Base-by-base conservation (phyloP, 2,329 filamentous ascomycete species). In the Sclerotinia sclerotiorum region DNA sequence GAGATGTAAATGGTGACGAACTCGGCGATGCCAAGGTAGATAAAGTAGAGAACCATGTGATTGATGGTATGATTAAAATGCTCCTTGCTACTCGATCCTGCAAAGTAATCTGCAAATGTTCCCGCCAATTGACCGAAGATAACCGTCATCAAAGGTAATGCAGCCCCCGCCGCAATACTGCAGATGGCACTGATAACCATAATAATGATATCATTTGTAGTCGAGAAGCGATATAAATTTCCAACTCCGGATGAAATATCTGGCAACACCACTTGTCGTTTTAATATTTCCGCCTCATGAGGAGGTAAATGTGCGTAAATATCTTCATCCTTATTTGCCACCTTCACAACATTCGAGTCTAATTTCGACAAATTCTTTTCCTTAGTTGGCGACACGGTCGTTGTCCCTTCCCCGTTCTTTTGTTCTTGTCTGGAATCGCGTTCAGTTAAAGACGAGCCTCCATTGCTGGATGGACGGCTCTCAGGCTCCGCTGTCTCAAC, bases 21-120 rank as follows among this genome's bases (percentile, higher is more conserved):
- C 76, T 94, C 90, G 71, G 84, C 93, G 69, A 97, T 88, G 55
- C 87, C 93, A 58, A 97, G 85, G 78, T 97, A 97, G 46, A 97
- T 81, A 72, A 96, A 95, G 79, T 96, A 96, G 48, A 96, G 80
- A 15, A 93, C 90, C 73, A 90, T 85, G 55, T 83, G 82, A 11
- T 81, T 80, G 73, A 96, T 81, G 69, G 87, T 80, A 65, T 80
- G 71, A 62, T 84, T 83, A 79, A 95, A 95, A 0, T 82, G 80
- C 49, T 82, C 76, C 54, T 84, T 84, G 0, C 79, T 76, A 24
- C 85, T 80, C 0, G 75, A 77, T 8, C 81, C 80, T 3, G 81
- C 78, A 72, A 90, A 92, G 29, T 82, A 77, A 77, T 68, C 68
- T 74, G 90, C 86, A 77, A 97, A 96, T 1, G 84, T 85, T 5